Evolutionary conservation across 176 grass and related monocot genomes (phyloP).

Genomic region (Eragrostis curvula): DNA sequence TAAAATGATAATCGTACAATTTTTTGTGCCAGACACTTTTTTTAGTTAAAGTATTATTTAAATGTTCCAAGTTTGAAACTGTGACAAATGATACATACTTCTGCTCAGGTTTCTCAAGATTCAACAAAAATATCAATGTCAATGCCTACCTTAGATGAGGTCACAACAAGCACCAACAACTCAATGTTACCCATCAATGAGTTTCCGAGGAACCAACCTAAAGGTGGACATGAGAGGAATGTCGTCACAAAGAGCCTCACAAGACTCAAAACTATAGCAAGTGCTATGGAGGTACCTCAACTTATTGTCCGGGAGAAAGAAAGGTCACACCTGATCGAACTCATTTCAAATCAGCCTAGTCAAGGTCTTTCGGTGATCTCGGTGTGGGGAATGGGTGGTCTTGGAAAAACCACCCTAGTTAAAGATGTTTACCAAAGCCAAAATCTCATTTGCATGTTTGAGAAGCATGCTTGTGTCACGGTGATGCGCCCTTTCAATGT

Average conservation of each 20-base stretch:
- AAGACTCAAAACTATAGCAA: not conserved
- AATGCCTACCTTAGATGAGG: no score
- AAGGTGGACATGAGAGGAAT: not conserved
- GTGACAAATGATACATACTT: no score
- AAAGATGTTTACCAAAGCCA: constrained; percentile 18
- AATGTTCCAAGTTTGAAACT: no score
- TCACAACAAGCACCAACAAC: no score
- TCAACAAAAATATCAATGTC: no score
- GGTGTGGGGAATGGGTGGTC: constrained; percentile 33
- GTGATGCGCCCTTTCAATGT: constrained; percentile 17
- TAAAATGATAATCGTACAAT: no score
- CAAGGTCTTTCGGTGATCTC: constrained; percentile 14
- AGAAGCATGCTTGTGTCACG: constrained; percentile 32
- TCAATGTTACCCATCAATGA: not conserved
- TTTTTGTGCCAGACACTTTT: no score
- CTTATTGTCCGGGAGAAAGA: not conserved
- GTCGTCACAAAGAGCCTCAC: not conserved
- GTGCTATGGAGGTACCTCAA: not conserved
- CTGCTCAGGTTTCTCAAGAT: no score
- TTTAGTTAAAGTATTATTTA: no score
- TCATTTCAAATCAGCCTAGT: not conserved
- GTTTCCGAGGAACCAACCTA: not conserved
- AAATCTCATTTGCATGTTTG: constrained; percentile 1
- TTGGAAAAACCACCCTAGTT: constrained; percentile 49
- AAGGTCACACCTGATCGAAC: not conserved